Evolutionary conservation across 768 basidiomycete species (phyloP).

Genomic region (Lentinula guzmanii): DNA sequence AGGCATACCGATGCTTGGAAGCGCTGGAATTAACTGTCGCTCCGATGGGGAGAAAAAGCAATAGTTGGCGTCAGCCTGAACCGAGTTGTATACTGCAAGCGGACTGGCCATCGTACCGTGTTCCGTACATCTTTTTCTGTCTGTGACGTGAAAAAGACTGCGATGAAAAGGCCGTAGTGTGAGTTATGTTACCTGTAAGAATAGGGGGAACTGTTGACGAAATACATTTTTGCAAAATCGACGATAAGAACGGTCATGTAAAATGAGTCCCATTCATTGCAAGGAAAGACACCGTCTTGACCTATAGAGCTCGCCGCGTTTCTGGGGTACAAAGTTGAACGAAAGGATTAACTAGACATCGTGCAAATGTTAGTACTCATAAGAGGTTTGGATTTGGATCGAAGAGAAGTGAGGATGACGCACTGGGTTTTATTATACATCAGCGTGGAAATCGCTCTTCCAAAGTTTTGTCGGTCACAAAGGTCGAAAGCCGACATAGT

Average conservation of each 20-base stretch:
- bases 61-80: not conserved
- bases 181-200: not conserved
- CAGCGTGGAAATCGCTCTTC: not conserved
- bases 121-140: not conserved
- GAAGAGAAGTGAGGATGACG: not conserved
- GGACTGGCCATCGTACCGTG: not conserved
- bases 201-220: not conserved
- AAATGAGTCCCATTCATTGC: not conserved
- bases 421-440: not conserved
- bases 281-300: not conserved
- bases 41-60: not conserved
- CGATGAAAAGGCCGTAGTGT: not conserved
- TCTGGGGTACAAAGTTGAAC: not conserved
- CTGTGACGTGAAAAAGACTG: not conserved
- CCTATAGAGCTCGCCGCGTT: not conserved
- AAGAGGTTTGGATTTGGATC: not conserved
- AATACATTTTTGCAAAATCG: not conserved
- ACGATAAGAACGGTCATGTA: constrained; percentile 3
- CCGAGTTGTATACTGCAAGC: not conserved
- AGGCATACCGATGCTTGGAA: not conserved
- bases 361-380: not conserved
- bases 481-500: not conserved
- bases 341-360: not conserved
- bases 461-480: not conserved
- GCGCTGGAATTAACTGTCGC: not conserved